Conservation (phyloP, 2,329 filamentous ascomycete species). For the Fusarium scirpi region DNA sequence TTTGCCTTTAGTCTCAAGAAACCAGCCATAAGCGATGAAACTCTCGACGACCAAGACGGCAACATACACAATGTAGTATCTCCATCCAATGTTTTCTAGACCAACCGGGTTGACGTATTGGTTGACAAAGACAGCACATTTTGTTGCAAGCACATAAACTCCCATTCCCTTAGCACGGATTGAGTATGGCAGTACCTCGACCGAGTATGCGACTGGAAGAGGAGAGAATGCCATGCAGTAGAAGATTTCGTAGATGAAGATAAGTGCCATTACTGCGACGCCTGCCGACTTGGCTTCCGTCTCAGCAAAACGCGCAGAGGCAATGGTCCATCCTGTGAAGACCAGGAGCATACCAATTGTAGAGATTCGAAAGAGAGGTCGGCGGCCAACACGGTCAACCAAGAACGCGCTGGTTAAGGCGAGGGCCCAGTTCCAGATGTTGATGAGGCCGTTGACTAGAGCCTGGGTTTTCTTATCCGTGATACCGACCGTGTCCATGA, state of each 20-base stretch:
- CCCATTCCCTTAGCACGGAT: slow-evolving; percentile 64
- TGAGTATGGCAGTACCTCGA: slow-evolving; percentile 66
- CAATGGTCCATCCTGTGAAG: slow-evolving; percentile 53
- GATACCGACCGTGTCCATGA: slow-evolving; percentile 37
- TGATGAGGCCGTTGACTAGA: slow-evolving; percentile 47
- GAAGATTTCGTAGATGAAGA: slow-evolving; percentile 56
- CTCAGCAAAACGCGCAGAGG: slow-evolving; percentile 50
- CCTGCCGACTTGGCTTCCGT: slow-evolving; percentile 48
- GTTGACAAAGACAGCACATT: slow-evolving; percentile 49
- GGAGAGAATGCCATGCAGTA: slow-evolving; percentile 69
- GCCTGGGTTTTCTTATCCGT: slow-evolving; percentile 46
- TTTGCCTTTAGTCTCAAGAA: slow-evolving; percentile 64
- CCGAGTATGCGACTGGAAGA: slow-evolving; percentile 61
- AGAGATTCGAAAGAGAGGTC: slow-evolving; percentile 50
- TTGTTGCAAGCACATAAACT: slow-evolving; percentile 46
- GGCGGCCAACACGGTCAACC: slow-evolving; percentile 48
- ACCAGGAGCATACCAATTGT: slow-evolving; percentile 47
- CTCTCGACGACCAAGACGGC: slow-evolving; percentile 60
- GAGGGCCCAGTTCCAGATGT: slow-evolving; percentile 48
- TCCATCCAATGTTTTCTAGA: slow-evolving; percentile 62
- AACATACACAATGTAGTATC: slow-evolving; percentile 70
- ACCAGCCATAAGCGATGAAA: slow-evolving; percentile 57
- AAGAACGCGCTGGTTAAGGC: slow-evolving; percentile 46
- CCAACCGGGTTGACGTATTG: slow-evolving; percentile 64
- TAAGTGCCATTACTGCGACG: slow-evolving; percentile 51